Conservation (phyloP, 306 rosid species). For the Sophora flavescens region DNA sequence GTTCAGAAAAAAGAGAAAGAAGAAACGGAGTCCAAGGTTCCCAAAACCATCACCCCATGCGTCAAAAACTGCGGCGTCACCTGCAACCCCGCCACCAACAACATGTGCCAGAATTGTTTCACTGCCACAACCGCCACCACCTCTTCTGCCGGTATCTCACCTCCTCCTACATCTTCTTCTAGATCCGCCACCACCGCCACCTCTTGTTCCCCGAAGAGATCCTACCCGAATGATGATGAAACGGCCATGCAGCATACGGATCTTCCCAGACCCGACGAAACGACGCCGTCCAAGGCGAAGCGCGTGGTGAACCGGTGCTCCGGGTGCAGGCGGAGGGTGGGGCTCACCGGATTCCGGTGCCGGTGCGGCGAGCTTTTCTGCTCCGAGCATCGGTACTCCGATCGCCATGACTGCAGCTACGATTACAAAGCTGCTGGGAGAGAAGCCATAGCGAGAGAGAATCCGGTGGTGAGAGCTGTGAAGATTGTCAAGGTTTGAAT, state of each 20-base stretch:
- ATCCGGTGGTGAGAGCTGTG: constrained; percentile 87
- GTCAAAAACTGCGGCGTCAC: constrained; percentile 87
- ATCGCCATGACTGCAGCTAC: constrained; percentile 92
- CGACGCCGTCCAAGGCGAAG: constrained; percentile 51
- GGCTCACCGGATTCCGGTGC: constrained; percentile 89
- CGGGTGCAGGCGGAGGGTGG: constrained; percentile 82
- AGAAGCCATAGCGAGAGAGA: constrained; percentile 90
- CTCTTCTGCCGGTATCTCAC: constrained; percentile 15
- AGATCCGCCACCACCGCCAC: constrained; percentile 58
- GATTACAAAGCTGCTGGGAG: constrained; percentile 92
- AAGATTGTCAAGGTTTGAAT: constrained; percentile 87
- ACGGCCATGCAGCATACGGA: neutral
- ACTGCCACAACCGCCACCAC: constrained; percentile 52
- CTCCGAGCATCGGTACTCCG: constrained; percentile 88
- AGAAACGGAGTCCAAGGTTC: constrained; percentile 88
- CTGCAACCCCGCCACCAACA: constrained; percentile 81
- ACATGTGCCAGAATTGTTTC: constrained; percentile 95
- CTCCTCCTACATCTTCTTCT: constrained; percentile 18
- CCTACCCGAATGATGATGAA: constrained; percentile 25
- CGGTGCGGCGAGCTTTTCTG: constrained; percentile 97
- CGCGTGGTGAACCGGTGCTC: constrained; percentile 85
- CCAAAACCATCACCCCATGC: constrained; percentile 72
- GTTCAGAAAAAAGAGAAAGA: constrained; percentile 86
- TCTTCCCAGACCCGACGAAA: constrained; percentile 44
- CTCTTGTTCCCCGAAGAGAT: constrained; percentile 49